These are phyloP conservation scores for Trichoderma pleuroti DNA, from an alignment of 2,329 filamentous ascomycete species.

Conservation along the genomic window DNA sequence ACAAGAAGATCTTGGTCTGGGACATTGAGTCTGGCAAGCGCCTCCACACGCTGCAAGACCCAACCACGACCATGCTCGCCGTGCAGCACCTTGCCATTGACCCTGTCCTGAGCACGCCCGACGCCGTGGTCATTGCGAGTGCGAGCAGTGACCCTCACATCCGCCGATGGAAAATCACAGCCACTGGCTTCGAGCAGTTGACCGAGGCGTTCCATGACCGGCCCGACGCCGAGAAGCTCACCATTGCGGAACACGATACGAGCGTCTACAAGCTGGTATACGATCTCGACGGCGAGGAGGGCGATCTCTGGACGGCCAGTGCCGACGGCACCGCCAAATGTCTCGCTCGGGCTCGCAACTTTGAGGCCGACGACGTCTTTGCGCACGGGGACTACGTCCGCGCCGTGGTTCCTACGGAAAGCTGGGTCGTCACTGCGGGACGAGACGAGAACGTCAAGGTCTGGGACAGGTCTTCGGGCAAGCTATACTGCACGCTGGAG, in stretches of 20 bases:
- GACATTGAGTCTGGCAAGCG: conserved; percentile 64
- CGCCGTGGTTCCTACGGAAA: conserved; percentile 69
- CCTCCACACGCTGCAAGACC: conserved; percentile 75
- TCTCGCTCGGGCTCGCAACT: conserved; percentile 64
- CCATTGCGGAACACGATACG: conserved; percentile 80
- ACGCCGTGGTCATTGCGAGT: conserved; percentile 63
- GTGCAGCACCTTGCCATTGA: conserved; percentile 79
- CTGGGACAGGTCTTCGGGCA: conserved; percentile 74
- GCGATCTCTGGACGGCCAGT: conserved; percentile 87
- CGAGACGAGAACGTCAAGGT: conserved; percentile 88
- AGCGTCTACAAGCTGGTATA: conserved; percentile 81
- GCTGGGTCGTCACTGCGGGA: conserved; percentile 82
- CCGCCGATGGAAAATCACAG: conserved; percentile 66
- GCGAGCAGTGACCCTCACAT: conserved; percentile 79
- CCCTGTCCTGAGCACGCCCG: conserved; percentile 51
- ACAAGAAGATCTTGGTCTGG: conserved; percentile 82
- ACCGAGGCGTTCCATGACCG: conserved; percentile 42
- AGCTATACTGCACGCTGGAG: conserved; percentile 67
- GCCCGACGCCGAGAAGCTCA: conserved; percentile 43
- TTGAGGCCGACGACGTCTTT: conserved; percentile 68
- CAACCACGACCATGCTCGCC: conserved; percentile 66
- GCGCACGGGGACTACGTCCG: conserved; percentile 87
- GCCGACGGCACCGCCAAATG: conserved; percentile 87
- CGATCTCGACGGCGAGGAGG: conserved; percentile 56
- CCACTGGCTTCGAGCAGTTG: conserved; percentile 53